Percentiles rank a stretch among this genome's conserved stretches.
phyloP scores from a whole-genome alignment of 108 stramenopile species.

The Epipyxis sp. region DNA sequence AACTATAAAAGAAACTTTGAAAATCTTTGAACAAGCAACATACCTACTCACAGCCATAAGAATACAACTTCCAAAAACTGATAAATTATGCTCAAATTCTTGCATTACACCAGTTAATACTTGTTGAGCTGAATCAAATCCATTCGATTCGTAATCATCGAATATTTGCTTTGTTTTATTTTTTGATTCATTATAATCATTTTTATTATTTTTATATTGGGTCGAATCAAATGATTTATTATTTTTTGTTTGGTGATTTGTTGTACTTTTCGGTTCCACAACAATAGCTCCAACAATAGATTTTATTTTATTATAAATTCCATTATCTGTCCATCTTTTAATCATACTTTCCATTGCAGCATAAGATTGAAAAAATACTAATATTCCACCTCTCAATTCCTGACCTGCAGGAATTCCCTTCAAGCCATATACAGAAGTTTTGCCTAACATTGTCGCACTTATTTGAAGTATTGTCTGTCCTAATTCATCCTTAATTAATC shows the following conservation, averaged over 20 bases:
- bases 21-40: too few relatives aligned
- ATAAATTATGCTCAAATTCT: slow-evolving; percentile 85
- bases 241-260: neutral
- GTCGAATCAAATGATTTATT: neutral
- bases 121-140: too few relatives aligned
- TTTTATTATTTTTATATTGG: neutral
- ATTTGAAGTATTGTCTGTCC: slow-evolving; percentile 73
- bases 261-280: neutral
- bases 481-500: too few relatives aligned
- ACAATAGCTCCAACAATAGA: neutral
- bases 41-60: slow-evolving; percentile 82
- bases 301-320: neutral
- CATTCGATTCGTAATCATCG: too few relatives aligned
- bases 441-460: neutral
- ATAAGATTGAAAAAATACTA: slow-evolving; percentile 95
- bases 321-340: slow-evolving; percentile 9
- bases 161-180: neutral
- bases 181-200: neutral
- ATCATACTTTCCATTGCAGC: slow-evolving; percentile 49
- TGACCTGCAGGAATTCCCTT: slow-evolving; percentile 57
- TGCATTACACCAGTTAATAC: slow-evolving; percentile 26
- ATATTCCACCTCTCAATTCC: slow-evolving; percentile 80
- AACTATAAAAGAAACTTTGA: too few relatives aligned
- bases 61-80: slow-evolving; percentile 76
- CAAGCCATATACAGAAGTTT: neutral